Percentiles rank a stretch among this genome's conserved stretches.
phyloP scores from a whole-genome alignment of 352 stramenopile species.

The Peronospora destructor region DNA sequence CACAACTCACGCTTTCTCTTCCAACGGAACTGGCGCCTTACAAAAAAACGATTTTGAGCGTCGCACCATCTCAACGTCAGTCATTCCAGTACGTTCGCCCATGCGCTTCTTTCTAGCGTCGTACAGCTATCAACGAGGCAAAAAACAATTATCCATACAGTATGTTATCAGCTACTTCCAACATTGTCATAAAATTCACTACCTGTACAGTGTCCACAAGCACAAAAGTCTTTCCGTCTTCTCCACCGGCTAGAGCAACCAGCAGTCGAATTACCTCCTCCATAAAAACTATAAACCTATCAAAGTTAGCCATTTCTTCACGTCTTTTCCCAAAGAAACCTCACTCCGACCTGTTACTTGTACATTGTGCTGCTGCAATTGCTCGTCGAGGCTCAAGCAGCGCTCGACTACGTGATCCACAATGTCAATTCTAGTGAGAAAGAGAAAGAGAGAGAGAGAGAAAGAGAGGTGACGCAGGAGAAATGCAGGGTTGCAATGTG shows the following conservation, averaged over 20 bases:
- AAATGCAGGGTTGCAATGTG: neutral
- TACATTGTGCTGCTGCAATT: conserved; percentile 10
- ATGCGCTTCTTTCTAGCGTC: conserved; percentile 27
- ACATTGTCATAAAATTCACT: neutral
- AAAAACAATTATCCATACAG: neutral
- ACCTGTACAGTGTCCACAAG: conserved; percentile 43
- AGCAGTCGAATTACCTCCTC: conserved; percentile 45
- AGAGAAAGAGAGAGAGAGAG: neutral
- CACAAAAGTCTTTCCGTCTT: conserved; percentile 52
- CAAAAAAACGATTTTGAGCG: conserved; percentile 30
- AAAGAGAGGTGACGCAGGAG: neutral
- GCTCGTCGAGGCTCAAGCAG: conserved; percentile 24
- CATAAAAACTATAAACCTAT: conserved; percentile 14
- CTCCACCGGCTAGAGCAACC: conserved; percentile 44
- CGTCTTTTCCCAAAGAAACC: neutral
- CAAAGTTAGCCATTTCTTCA: neutral
- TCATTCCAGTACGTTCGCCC: conserved; percentile 54
- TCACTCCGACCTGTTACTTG: conserved; percentile 2
- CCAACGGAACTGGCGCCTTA: conserved; percentile 31
- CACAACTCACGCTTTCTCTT: conserved; percentile 28
- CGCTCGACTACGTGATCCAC: conserved; percentile 27
- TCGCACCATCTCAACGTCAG: conserved; percentile 35
- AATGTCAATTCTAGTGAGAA: conserved; percentile 23
- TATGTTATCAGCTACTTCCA: neutral
- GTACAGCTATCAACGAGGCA: conserved; percentile 1